These are phyloP conservation scores for Leucocoprinus sp. DNA, from an alignment of 768 basidiomycete species.

Conservation along the genomic window DNA sequence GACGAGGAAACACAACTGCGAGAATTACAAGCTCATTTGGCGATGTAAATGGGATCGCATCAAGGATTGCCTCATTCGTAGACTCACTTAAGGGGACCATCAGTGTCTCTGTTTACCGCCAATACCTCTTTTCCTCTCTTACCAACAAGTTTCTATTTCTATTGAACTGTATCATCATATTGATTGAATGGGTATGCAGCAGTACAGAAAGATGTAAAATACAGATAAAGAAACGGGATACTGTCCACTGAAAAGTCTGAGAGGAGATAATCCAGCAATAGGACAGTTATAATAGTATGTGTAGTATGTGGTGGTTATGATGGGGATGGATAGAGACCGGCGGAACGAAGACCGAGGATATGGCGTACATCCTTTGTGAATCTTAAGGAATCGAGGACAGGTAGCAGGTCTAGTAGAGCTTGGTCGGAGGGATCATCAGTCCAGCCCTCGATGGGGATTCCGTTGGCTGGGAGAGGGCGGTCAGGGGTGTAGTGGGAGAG, in stretches of 20 bases:
- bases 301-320: conserved; percentile 19
- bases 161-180: conserved; percentile 1
- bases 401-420: conserved; percentile 89
- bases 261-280: neutral
- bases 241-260: neutral
- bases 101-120: too few species aligned
- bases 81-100: too few species aligned
- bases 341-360: conserved; percentile 65
- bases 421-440: conserved; percentile 96
- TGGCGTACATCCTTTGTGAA: conserved; percentile 94
- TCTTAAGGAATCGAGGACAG: conserved; percentile 89
- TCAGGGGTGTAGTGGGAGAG: neutral
- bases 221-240: conserved; percentile 2
- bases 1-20: conserved; percentile 88
- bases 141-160: too few species aligned
- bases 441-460: conserved; percentile 99
- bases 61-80: too few species aligned
- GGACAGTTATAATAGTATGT: conserved; percentile 2
- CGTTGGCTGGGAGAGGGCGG: conserved; percentile 60
- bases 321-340: conserved; percentile 23
- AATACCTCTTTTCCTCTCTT: too few species aligned
- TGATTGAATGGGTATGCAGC: neutral
- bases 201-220: conserved; percentile 1
- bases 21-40: conserved; percentile 80
- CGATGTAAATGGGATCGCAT: too few species aligned